Percentiles rank a stretch among this genome's conserved stretches.
Evolutionary conservation across 108 stramenopile species (phyloP).

Genomic region (Bacterosira constricta): DNA sequence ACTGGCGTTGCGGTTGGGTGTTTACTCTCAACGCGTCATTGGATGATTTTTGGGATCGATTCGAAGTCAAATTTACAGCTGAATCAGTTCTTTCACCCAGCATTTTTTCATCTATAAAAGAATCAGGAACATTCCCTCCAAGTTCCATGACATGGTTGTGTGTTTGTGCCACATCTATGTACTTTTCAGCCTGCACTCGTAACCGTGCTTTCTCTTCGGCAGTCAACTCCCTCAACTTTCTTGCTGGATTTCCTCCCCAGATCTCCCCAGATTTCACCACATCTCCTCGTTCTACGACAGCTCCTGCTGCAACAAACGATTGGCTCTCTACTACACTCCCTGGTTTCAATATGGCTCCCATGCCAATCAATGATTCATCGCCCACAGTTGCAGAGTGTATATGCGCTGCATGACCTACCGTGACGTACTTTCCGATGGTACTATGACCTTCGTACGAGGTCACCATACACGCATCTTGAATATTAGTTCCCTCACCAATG

Average conservation of each 20-base stretch:
- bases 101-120: conserved; percentile 24
- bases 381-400: conserved; percentile 82
- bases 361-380: conserved; percentile 85
- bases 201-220: conserved; percentile 64
- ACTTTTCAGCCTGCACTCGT: conserved; percentile 75
- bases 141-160: conserved; percentile 76
- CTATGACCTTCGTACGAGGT: conserved; percentile 66
- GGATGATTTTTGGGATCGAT: too few species aligned
- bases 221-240: conserved; percentile 80
- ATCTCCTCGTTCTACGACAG: conserved; percentile 60
- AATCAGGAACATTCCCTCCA: conserved; percentile 67
- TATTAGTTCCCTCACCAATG: conserved; percentile 80
- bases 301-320: conserved; percentile 84
- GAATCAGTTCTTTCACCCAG: not conserved
- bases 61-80: too few species aligned
- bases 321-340: conserved; percentile 65
- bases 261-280: conserved; percentile 75
- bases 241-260: conserved; percentile 87
- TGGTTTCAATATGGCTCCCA: conserved; percentile 77
- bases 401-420: conserved; percentile 82
- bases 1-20: too few species aligned
- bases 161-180: conserved; percentile 66
- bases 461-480: conserved; percentile 87
- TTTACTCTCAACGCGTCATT: too few species aligned
- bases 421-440: conserved; percentile 82